Percentiles rank a stretch among this genome's conserved stretches.
Evolutionary conservation across 129 eudicot genomes (phyloP).

Genomic region (Glebionis coronaria): DNA sequence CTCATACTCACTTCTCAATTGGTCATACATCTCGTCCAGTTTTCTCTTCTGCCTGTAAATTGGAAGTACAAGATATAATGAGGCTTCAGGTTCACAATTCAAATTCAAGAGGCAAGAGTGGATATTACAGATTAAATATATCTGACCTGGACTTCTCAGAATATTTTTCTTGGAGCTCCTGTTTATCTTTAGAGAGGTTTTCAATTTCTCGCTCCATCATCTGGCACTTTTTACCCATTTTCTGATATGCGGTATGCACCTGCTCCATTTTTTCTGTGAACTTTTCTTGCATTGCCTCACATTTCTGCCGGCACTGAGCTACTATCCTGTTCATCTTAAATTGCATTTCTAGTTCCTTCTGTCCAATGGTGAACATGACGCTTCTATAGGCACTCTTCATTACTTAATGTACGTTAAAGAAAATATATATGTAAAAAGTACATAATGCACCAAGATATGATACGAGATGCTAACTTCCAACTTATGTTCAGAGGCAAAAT

Average conservation of each 20-base stretch:
- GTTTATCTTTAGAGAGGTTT: slow-evolving; percentile 79
- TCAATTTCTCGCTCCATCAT: slow-evolving; percentile 91
- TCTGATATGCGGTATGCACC: slow-evolving; percentile 83
- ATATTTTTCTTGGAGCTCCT: slow-evolving; percentile 89
- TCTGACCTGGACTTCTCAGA: slow-evolving; percentile 86
- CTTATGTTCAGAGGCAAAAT: neutral
- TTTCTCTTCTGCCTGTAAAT: slow-evolving; percentile 77
- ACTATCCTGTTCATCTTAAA: slow-evolving; percentile 81
- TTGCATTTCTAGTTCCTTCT: slow-evolving; percentile 92
- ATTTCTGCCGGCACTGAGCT: slow-evolving; percentile 77
- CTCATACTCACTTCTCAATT: slow-evolving; percentile 78
- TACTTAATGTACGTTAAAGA: slow-evolving; percentile 57
- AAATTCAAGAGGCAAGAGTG: neutral
- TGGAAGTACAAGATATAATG: slow-evolving; percentile 16
- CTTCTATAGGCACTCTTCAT: slow-evolving; percentile 93
- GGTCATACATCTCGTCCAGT: slow-evolving; percentile 96
- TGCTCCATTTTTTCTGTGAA: slow-evolving; percentile 89
- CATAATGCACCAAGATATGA: neutral
- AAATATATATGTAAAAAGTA: slow-evolving; percentile 17
- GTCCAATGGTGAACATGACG: slow-evolving; percentile 84
- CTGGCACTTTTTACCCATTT: slow-evolving; percentile 83
- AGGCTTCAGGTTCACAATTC: slow-evolving; percentile 8
- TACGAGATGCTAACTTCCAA: neutral
- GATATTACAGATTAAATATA: slow-evolving; percentile 7
- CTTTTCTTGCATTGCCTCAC: slow-evolving; percentile 80